Evolutionary conservation across 2,329 filamentous ascomycete genomes (phyloP), one percentile per base, ranked within the genome.

Genomic region (Fusarium sororula): DNA sequence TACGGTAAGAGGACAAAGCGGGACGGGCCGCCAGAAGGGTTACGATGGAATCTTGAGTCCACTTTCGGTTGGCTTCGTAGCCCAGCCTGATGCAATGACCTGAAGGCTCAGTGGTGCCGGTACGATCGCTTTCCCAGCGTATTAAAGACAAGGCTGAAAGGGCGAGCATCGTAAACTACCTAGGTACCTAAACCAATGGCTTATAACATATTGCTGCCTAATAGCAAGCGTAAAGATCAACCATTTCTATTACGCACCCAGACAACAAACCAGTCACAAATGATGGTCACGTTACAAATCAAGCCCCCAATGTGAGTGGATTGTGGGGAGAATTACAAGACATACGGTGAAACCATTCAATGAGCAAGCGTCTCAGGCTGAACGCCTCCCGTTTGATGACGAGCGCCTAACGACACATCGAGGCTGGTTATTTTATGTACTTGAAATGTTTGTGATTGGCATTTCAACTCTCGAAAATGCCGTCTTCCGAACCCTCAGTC

Each of bases 231-330:
- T 32, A 50, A 53, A 28, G 44, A 55, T 42, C 54, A 57, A 50
- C 48, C 39, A 39, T 24, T 54, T 65, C 51, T 41, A 42, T 53
- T 32, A 51, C 53, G 44, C 59, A 64, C 30, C 42, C 26, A 65
- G 28, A 41, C 50, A 39, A 48, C 44, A 28, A 47, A 70, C 42
- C 45, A 70, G 67, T 70, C 58, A 70, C 35, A 51, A 38, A 32
- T 6, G 28, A n/a, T 72, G 67, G 67, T 71, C 68, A 71, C 68
- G 62, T 53, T 71, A 14, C 51, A 57, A 26, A 26, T 38, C 30
- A 17, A 72, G 68, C 68, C 68, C 51, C 63, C 56, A 45, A 30
- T 50, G 62, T 55, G 63, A 44, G 42, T 64, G 66, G 66, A 39
- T 39, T 45, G 65, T 38, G 66, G 65, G 51, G 58, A 54, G 58